Evolutionary conservation across 345 rosid genomes (phyloP), one percentile per base, ranked within the genome.

Genomic region (Lagerstroemia speciosa): DNA sequence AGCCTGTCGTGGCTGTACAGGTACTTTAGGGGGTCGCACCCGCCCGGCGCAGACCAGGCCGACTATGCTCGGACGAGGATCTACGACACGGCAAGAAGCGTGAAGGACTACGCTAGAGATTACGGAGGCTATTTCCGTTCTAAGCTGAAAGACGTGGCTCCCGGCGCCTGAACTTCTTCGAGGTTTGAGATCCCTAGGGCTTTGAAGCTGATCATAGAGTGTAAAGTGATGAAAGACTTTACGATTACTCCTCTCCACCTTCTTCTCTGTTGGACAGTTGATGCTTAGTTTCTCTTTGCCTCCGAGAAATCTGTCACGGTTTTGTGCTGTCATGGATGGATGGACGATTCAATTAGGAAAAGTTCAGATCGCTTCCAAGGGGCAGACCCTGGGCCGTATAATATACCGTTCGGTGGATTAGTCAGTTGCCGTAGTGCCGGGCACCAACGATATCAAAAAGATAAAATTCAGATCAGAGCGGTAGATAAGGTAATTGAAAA

Each of bases 71-170:
- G 97, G 75, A 83, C 63, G 75, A 77, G 97, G 71, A 85, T 94
- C 65, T 86, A 80, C 65, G 93, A 94, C 57, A 94, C 97, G 20
- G 99, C 97, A 7, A 72, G 77, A 50, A 89, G 87, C 72, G 92
- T 93, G 24, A 89, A 89, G 87, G 97, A 88, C 46, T 91, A 86
- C 30, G 96, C 96, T 0, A 83, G 86, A 65, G 97, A 89, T 64
- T 94, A 91, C 43, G 93, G 97, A 36, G 99, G 89, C 65, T 94
- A 86, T 65, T 78, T 91, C 70, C 95, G 89, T 74, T 81, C 85
- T 75, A 91, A 81, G 80, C 85, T 85, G n/a, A 91, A 93, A 78
- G 95, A 91, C 75, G 95, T 92, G 1, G 99, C 99, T 73, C 96
- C 98, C 33, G 89, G 97, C 71, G 96, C 99, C 16, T 93, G 83